phyloP scores from a whole-genome alignment of 1,284 basidiomycete species.

The Fomes fomentarius region DNA sequence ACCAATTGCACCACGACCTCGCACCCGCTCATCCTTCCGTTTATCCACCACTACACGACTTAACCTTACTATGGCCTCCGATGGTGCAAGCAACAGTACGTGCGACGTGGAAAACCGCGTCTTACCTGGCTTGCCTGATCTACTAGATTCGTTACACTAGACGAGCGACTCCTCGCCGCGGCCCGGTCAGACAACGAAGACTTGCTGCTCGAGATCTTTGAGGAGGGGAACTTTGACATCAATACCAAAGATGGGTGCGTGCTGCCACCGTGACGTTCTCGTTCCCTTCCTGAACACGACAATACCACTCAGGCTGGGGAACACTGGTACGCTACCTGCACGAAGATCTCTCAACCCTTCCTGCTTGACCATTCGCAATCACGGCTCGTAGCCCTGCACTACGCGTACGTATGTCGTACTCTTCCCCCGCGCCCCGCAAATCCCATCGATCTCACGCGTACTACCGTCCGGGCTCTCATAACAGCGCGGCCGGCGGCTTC shows the following conservation, averaged over 20 bases:
- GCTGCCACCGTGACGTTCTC: background rate
- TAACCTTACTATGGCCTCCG: slow-evolving; percentile 13
- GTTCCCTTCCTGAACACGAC: background rate
- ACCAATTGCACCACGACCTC: background rate
- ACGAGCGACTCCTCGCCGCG: slow-evolving; percentile 75
- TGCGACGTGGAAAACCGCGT: slow-evolving; percentile 4
- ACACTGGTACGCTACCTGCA: slow-evolving; percentile 57
- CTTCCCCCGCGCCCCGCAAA: background rate
- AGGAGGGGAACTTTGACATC: slow-evolving; percentile 63
- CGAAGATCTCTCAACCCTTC: background rate
- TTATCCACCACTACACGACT: background rate
- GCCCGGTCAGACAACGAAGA: slow-evolving; percentile 80
- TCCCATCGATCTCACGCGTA: background rate
- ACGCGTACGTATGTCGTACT: slow-evolving; percentile 61
- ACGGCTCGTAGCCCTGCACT: slow-evolving; percentile 65
- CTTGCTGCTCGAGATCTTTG: slow-evolving; percentile 63
- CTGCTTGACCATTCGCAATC: background rate
- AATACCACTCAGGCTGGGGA: slow-evolving; percentile 57
- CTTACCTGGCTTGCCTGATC: background rate
- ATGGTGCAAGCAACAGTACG: slow-evolving; percentile 48
- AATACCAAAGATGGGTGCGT: slow-evolving; percentile 79
- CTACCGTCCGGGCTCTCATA: slow-evolving; percentile 3
- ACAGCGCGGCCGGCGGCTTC: slow-evolving; percentile 61
- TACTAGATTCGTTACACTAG: slow-evolving; percentile 45
- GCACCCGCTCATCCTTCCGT: background rate